Percentiles rank a stretch among this genome's conserved stretches.
Conservation (phyloP, 164 flowering plant genomes). For the Nymphaea thermarum region DNA sequence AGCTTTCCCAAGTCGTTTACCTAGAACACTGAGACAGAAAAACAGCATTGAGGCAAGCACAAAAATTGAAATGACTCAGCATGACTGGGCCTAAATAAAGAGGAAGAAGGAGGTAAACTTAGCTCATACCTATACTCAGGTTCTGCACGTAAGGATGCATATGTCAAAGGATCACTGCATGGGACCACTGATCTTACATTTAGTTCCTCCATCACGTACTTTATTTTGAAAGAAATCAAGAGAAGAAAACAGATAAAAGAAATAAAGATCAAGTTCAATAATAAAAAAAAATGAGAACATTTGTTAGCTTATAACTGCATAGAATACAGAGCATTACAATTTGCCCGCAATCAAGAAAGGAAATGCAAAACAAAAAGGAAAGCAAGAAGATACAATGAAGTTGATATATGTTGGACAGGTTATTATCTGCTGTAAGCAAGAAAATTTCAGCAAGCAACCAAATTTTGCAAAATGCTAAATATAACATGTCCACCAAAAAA, state of each 20-base stretch:
- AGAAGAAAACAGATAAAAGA: not conserved
- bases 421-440: too few relatives aligned
- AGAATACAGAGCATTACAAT: too few relatives aligned
- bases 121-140: conserved; percentile 78
- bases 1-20: conserved; percentile 83
- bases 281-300: not conserved
- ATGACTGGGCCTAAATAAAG: not conserved
- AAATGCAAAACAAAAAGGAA: too few relatives aligned
- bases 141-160: conserved; percentile 87
- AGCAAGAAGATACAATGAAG: too few relatives aligned
- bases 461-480: too few relatives aligned
- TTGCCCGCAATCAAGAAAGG: too few relatives aligned
- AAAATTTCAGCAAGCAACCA: too few relatives aligned
- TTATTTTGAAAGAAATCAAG: not conserved
- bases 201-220: conserved; percentile 92
- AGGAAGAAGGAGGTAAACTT: not conserved
- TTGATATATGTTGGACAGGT: too few relatives aligned
- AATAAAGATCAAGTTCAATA: not conserved
- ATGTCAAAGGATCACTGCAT: conserved; percentile 71
- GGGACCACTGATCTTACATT: conserved; percentile 60
- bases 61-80: not conserved
- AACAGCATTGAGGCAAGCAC: not conserved
- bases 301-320: too few relatives aligned
- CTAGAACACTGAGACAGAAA: conserved; percentile 39
- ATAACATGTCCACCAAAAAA: too few relatives aligned